Evolutionary conservation across 495 filamentous ascomycete species (phyloP).

Genomic region (Tricharina praecox): DNA sequence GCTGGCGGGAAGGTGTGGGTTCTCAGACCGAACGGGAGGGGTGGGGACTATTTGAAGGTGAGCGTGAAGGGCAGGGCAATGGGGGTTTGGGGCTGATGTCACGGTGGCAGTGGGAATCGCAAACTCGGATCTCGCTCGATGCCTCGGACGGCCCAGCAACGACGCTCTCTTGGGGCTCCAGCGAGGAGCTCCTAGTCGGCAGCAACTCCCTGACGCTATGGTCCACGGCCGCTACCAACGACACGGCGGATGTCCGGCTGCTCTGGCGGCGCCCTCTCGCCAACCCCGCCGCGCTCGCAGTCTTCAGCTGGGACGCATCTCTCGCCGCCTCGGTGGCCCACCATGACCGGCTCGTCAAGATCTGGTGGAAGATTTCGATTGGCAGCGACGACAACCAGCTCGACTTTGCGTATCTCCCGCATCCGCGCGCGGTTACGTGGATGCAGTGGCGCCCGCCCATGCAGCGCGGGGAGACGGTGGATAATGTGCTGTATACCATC

Average conservation of each 20-base stretch:
- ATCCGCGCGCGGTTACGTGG: constrained; percentile 61
- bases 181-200: constrained; percentile 67
- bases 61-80: constrained; percentile 1
- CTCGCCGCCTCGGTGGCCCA: constrained; percentile 68
- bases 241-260: constrained; percentile 29
- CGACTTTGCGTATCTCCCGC: constrained; percentile 76
- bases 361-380: constrained; percentile 83
- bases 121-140: constrained; percentile 25
- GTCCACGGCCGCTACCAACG: constrained; percentile 32
- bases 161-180: constrained; percentile 71
- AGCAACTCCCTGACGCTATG: constrained; percentile 55
- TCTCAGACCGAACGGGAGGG: constrained; percentile 59
- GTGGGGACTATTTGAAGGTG: constrained; percentile 53
- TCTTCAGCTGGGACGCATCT: constrained; percentile 68
- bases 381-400: constrained; percentile 69
- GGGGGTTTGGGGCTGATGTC: constrained; percentile 7
- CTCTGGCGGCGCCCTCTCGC: constrained; percentile 63
- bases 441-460: constrained; percentile 71
- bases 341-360: constrained; percentile 72
- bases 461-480: constrained; percentile 58
- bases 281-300: constrained; percentile 55
- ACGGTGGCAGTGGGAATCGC: constrained; percentile 40
- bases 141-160: constrained; percentile 20
- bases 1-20: constrained; percentile 49
- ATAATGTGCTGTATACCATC: constrained; percentile 85